A percentile compares a stretch with the other conserved stretches of the same genome.
Conservation (phyloP, 352 stramenopile species). For the Phytopythium montanum region DNA sequence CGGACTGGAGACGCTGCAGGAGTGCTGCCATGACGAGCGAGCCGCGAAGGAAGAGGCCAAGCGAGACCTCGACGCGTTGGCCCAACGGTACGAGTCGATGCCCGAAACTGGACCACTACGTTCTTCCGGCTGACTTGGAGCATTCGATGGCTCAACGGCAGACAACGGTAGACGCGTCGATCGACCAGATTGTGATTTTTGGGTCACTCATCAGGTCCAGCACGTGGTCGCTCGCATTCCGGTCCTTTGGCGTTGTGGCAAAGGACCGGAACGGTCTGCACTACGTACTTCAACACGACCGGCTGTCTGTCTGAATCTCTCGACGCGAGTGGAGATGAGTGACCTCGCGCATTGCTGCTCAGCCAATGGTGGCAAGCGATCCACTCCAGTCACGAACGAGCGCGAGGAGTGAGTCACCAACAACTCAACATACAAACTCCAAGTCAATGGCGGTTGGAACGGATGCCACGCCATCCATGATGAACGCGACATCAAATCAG, state of each 20-base stretch:
- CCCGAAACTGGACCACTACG: neutral
- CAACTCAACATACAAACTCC: neutral
- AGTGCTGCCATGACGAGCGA: constrained; percentile 23
- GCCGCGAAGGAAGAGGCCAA: constrained; percentile 24
- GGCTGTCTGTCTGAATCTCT: neutral
- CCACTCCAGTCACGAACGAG: neutral
- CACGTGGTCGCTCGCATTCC: neutral
- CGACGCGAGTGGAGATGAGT: neutral
- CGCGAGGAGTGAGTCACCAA: neutral
- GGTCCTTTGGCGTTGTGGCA: neutral
- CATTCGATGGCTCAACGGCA: constrained; percentile 13
- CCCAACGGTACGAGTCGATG: constrained; percentile 14
- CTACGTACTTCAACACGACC: neutral
- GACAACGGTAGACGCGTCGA: too few species aligned
- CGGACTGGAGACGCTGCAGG: constrained; percentile 20
- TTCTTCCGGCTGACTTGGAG: constrained; percentile 1
- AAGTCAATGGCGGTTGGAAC: neutral
- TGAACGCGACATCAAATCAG: too few species aligned
- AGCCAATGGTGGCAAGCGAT: neutral
- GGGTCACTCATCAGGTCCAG: neutral
- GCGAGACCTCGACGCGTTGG: constrained; percentile 17
- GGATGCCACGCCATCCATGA: too few species aligned
- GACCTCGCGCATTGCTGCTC: neutral
- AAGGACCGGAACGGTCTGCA: constrained; percentile 4
- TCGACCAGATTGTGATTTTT: too few species aligned